Evolutionary conservation across 2,329 filamentous ascomycete genomes (phyloP).

Genomic region (Hypoxylon sp.): DNA sequence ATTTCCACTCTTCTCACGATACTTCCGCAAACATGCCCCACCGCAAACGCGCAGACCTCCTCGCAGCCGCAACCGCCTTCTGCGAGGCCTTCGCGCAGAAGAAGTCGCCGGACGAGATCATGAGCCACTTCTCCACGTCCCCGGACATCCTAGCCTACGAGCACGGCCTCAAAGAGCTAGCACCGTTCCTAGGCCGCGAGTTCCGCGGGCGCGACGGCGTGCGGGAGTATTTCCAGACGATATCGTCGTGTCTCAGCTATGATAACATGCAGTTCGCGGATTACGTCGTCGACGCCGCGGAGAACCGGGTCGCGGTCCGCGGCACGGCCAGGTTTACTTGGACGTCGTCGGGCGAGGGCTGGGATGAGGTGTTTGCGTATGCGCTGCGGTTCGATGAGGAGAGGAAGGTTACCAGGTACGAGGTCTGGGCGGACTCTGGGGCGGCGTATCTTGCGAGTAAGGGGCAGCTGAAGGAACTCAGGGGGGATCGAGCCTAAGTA

Average conservation of each 20-base stretch:
- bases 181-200: conserved; percentile 52
- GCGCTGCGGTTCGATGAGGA: conserved; percentile 48
- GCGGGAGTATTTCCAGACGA: conserved; percentile 46
- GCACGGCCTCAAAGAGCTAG: conserved; percentile 51
- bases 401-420: conserved; percentile 48
- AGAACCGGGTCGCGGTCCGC: conserved; percentile 47
- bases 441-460: conserved; percentile 64
- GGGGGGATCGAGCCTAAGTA: background rate
- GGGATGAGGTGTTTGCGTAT: conserved; percentile 54
- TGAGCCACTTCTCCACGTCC: conserved; percentile 48
- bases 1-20: background rate
- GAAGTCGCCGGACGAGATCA: conserved; percentile 42
- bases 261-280: conserved; percentile 50
- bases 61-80: conserved; percentile 50
- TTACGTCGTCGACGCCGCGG: conserved; percentile 45
- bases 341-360: conserved; percentile 49
- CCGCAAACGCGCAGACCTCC: conserved; percentile 46
- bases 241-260: conserved; percentile 46
- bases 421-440: conserved; percentile 55
- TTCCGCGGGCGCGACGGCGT: conserved; percentile 50
- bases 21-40: conserved; percentile 33
- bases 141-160: conserved; percentile 48
- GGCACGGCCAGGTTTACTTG: conserved; percentile 52
- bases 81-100: conserved; percentile 51
- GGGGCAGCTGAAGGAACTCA: conserved; percentile 61